A percentile compares a stretch with the other conserved stretches of the same genome.
phyloP scores from a whole-genome alignment of 768 basidiomycete species.

The Phaffia australis region DNA sequence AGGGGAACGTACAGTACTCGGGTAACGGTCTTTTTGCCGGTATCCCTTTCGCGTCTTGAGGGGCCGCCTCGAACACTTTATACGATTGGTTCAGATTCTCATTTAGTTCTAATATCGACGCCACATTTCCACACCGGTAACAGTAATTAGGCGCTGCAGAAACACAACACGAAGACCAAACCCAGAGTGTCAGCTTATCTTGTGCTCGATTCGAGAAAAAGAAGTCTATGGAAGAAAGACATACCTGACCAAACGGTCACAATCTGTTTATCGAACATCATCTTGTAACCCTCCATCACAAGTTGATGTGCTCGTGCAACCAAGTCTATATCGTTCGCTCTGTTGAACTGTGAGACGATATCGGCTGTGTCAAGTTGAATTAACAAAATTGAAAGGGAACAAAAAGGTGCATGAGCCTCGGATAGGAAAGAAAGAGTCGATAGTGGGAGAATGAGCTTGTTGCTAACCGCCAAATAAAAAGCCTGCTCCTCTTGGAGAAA shows the following conservation, averaged over 20 bases:
- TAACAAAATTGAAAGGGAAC: too few species aligned
- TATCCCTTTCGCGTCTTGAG: constrained; percentile 44
- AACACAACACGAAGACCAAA: background rate
- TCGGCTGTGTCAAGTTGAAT: constrained; percentile 37
- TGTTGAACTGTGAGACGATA: constrained; percentile 53
- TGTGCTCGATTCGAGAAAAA: background rate
- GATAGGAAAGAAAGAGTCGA: constrained; percentile 2
- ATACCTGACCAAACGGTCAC: constrained; percentile 82
- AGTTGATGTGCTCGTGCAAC: constrained; percentile 55
- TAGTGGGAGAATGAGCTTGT: constrained; percentile 48
- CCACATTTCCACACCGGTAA: constrained; percentile 83
- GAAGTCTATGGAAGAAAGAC: background rate
- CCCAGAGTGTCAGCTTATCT: background rate
- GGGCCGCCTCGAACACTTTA: constrained; percentile 86
- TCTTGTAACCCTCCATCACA: constrained; percentile 82
- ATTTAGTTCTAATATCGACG: constrained; percentile 86
- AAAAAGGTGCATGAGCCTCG: background rate
- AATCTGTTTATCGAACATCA: constrained; percentile 90
- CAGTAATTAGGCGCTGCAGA: constrained; percentile 83
- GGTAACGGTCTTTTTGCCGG: constrained; percentile 39
- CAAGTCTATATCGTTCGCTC: constrained; percentile 74
- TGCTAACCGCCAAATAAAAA: constrained; percentile 90
- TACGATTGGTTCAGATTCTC: constrained; percentile 89
- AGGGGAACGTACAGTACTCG: constrained; percentile 33
- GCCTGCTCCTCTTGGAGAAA: constrained; percentile 88